These are phyloP conservation scores for Candida sithepensis DNA, from an alignment of 805 yeast species.

Conservation along the genomic window DNA sequence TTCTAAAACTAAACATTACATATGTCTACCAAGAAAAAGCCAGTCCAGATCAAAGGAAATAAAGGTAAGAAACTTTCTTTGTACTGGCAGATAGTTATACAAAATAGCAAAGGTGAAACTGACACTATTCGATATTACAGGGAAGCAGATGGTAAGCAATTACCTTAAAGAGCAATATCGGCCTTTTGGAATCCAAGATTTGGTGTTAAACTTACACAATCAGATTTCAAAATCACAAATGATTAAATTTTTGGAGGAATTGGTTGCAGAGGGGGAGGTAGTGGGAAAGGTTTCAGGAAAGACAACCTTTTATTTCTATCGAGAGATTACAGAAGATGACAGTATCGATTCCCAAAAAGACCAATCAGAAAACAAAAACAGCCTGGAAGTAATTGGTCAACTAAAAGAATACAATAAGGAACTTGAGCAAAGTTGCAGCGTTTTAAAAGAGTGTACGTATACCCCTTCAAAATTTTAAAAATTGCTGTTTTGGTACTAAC, in stretches of 20 bases:
- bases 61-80: slow-evolving; percentile 13
- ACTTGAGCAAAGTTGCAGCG: slow-evolving; percentile 2
- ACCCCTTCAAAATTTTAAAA: background rate
- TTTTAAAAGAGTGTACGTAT: slow-evolving; percentile 4
- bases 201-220: slow-evolving; percentile 42
- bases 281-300: slow-evolving; percentile 42
- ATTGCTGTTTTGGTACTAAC: background rate
- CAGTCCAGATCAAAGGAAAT: slow-evolving; percentile 5
- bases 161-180: slow-evolving; percentile 43
- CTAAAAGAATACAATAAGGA: slow-evolving; percentile 2
- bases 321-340: slow-evolving; percentile 21
- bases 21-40: slow-evolving; percentile 15
- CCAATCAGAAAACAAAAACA: slow-evolving; percentile 5
- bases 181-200: slow-evolving; percentile 47
- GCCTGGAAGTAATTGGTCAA: slow-evolving; percentile 3
- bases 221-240: slow-evolving; percentile 34
- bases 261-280: slow-evolving; percentile 33
- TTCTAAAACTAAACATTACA: too few relatives aligned
- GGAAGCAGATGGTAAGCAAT: slow-evolving; percentile 8
- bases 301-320: slow-evolving; percentile 38
- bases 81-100: background rate
- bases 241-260: slow-evolving; percentile 33
- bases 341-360: slow-evolving; percentile 5
- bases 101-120: background rate
- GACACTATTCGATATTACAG: slow-evolving; percentile 2